Evolutionary conservation across 108 stramenopile genomes (phyloP).

Genomic region (Aurantiochytrium sp.): DNA sequence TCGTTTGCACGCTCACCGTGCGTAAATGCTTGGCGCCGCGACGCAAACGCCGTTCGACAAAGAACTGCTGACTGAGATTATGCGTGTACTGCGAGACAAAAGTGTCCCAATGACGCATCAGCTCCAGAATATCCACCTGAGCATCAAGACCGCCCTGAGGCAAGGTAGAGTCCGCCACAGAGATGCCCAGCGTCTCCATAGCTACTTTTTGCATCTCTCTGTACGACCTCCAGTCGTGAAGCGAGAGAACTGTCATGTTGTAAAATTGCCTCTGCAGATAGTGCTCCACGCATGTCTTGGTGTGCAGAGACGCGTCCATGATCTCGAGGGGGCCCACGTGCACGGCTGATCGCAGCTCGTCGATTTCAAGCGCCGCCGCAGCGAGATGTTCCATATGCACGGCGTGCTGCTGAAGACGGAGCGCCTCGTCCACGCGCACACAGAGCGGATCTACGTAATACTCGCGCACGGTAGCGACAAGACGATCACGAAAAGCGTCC

Average conservation of each 20-base stretch:
- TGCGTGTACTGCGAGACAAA: slow-evolving; percentile 56
- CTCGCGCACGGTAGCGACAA: neutral
- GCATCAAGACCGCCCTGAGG: slow-evolving; percentile 54
- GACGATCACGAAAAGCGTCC: neutral
- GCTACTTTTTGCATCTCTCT: slow-evolving; percentile 53
- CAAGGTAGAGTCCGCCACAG: slow-evolving; percentile 43
- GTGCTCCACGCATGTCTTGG: slow-evolving; percentile 5
- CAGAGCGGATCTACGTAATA: slow-evolving; percentile 14
- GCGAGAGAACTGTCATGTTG: slow-evolving; percentile 50
- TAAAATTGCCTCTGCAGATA: slow-evolving; percentile 50
- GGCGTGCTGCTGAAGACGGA: slow-evolving; percentile 26
- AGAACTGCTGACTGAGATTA: slow-evolving; percentile 57
- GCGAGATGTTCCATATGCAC: slow-evolving; percentile 22
- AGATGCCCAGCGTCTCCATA: slow-evolving; percentile 43
- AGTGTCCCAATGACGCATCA: slow-evolving; percentile 54
- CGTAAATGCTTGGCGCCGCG: slow-evolving; percentile 45
- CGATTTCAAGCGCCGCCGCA: neutral
- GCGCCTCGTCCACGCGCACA: slow-evolving; percentile 8
- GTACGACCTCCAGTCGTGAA: slow-evolving; percentile 62
- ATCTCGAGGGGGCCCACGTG: slow-evolving; percentile 14
- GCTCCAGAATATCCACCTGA: slow-evolving; percentile 54
- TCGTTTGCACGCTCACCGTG: slow-evolving; percentile 39
- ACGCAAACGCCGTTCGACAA: slow-evolving; percentile 52
- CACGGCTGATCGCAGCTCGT: neutral
- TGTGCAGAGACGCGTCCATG: slow-evolving; percentile 5